phyloP scores from a whole-genome alignment of 1,284 basidiomycete genomes.

The Hymenochaete sp. region DNA sequence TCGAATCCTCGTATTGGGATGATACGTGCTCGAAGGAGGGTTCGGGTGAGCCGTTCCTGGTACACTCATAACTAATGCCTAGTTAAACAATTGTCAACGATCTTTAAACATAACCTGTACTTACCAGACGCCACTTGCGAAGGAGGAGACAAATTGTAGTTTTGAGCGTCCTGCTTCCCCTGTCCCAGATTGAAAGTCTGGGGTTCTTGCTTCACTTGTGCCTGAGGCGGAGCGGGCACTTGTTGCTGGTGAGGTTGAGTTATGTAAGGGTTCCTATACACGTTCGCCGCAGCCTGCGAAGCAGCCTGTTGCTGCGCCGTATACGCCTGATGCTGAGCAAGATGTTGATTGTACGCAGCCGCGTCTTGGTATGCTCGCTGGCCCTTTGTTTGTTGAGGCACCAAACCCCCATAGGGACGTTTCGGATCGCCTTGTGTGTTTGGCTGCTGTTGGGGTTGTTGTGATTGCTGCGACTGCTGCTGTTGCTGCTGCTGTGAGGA shows the following conservation, averaged over 20 bases:
- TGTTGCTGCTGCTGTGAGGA: constrained; percentile 19
- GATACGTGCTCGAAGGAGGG: constrained; percentile 59
- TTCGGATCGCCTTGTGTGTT: constrained; percentile 51
- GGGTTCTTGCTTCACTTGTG: constrained; percentile 13
- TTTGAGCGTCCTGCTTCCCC: too few relatives aligned
- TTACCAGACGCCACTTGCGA: too few relatives aligned
- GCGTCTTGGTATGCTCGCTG: constrained; percentile 87
- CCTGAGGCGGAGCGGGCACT: constrained; percentile 22
- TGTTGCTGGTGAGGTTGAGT: constrained; percentile 35
- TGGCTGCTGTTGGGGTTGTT: constrained; percentile 13
- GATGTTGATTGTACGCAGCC: constrained; percentile 88
- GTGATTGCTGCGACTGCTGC: constrained; percentile 28
- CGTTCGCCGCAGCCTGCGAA: constrained; percentile 54
- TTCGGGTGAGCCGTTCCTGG: constrained; percentile 40
- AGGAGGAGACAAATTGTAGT: background rate
- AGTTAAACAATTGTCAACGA: background rate
- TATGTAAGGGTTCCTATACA: constrained; percentile 69
- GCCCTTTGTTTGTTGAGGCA: constrained; percentile 71
- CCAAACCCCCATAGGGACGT: constrained; percentile 91
- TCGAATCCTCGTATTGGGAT: constrained; percentile 57
- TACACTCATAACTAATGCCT: constrained; percentile 8
- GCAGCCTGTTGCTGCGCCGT: constrained; percentile 74
- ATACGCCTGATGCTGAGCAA: constrained; percentile 90
- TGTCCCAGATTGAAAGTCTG: constrained; percentile 10
- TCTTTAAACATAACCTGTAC: too few relatives aligned